Evolutionary conservation across 2,329 filamentous ascomycete genomes (phyloP).

Genomic region (Coniochaeta sp.): DNA sequence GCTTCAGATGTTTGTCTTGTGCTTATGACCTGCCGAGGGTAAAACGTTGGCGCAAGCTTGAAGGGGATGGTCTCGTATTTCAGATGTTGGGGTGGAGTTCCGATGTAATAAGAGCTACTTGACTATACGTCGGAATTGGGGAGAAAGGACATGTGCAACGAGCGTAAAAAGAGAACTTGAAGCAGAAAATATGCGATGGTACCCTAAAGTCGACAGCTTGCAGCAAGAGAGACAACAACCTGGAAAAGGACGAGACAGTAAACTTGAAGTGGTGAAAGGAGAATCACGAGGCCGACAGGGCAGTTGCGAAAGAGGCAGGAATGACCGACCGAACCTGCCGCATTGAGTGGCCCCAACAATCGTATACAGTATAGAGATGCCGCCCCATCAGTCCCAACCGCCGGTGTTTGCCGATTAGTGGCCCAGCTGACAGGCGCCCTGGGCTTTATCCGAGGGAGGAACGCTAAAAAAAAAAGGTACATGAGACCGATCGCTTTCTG

Average conservation of each 20-base stretch:
- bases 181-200: neutral
- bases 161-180: neutral
- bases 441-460: neutral
- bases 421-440: constrained; percentile 1
- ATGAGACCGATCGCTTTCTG: neutral
- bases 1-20: neutral
- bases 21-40: neutral
- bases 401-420: neutral
- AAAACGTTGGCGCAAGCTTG: neutral
- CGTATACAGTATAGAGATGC: neutral
- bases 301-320: neutral
- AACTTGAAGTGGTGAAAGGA: neutral
- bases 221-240: neutral
- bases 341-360: constrained; percentile 1
- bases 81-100: neutral
- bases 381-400: neutral
- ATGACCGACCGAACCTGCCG: neutral
- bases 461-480: neutral
- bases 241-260: neutral
- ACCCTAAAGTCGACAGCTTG: neutral
- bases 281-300: neutral
- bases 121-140: neutral
- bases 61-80: neutral
- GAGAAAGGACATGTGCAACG: neutral
- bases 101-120: neutral